Base-by-base conservation (phyloP, 2,329 filamentous ascomycete genomes). In the Dothideomycetes sp. region DNA sequence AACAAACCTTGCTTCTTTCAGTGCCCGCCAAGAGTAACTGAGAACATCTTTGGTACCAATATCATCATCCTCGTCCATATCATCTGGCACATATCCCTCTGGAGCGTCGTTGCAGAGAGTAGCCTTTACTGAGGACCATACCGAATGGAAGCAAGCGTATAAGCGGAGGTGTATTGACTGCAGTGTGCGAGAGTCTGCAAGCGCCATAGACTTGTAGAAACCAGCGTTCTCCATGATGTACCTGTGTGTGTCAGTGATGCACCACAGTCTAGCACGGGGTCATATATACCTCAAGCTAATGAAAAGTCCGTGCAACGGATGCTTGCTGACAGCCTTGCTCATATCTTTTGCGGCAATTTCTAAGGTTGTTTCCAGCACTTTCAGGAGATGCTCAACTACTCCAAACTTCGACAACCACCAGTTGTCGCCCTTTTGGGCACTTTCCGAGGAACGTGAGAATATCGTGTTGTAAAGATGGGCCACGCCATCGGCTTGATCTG, bases 101-200 rank as follows among this genome's bases (percentile, higher is more conserved):
- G 93, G 91, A 1, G 91, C 94, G 60, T 95, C 91, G 46, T 94
- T 81, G 53, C 91, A 98, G 1, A 98, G 72, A 3, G 93, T 76
- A 38, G 79, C 72, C 49, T 75, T 75, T 4, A 95, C 85, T 18
- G 76, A 72, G 1, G 63, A 52, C 91, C 91, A 98, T 5, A 94
- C 75, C n/a, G 72, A 68, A 36, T 70, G 62, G 42, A 86, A 82
- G 44, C 72, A 69, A 2, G 54, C 51, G 10, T 41, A 38, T 4
- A 49, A 33, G 8, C 43, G 45, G 16, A 10, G n/a, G 11, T 32
- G 33, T 9, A 41, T 22, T 9, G 10, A 19, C 16, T 31, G 18
- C 11, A 31, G 18, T 17, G 14, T 11, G 19, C 11, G 8, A 2
- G 15, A 19, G 5, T 17, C 31, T 4, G 31, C 35, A 18, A 16